Evolutionary conservation across 208 protist species (phyloP), one percentile per base, ranked within the genome.

Genomic region (Trypanosoma congolense): DNA sequence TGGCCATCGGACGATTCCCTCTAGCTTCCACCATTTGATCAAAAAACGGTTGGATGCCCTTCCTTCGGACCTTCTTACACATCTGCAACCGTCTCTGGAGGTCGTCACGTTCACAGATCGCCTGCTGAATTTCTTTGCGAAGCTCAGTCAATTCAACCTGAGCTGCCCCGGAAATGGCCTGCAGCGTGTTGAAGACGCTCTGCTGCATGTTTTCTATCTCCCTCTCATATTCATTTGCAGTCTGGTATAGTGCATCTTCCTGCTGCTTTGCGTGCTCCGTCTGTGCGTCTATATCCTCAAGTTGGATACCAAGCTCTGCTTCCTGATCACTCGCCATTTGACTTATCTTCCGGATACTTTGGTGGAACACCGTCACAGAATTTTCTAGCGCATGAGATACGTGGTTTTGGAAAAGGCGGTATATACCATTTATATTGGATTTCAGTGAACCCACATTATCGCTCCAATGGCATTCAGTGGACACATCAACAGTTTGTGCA

Each of bases 311-410:
- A 21, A 66, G 51, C 40, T 51, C 42, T 44, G 51, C 60, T 26
- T 66, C 60, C 2, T 44, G 41, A 14, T 52, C 50, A 53, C 51
- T n/a, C 28, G 52, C 52, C 10, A 33, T 59, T 9, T 52, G 60
- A 47, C 8, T 38, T 42, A 66, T 66, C n/a, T 66, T 66, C 22
- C 60, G 50, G 1, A 66, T 19, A 38, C 60, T 59, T 19, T 54
- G 22, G 3, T 59, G 35, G 41, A 66, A 58, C 6, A 66, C 52
- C 0, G 60, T 57, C 25, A 59, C 50, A 6, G 60, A 52, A 46
- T 59, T 49, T 22, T 36, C 46, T 25, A 54, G 26, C 9, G 50
- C 12, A 22, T 66, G 43, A 4, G n/a, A 52, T 0, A 49, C 33
- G 9, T 51, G 29, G 43, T 14, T 14, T 50, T 31, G 16, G 24